These are phyloP conservation scores for Geranomyces michiganensis DNA, from an alignment of 192 early-diverging fungal genomes.

Conservation along the genomic window DNA sequence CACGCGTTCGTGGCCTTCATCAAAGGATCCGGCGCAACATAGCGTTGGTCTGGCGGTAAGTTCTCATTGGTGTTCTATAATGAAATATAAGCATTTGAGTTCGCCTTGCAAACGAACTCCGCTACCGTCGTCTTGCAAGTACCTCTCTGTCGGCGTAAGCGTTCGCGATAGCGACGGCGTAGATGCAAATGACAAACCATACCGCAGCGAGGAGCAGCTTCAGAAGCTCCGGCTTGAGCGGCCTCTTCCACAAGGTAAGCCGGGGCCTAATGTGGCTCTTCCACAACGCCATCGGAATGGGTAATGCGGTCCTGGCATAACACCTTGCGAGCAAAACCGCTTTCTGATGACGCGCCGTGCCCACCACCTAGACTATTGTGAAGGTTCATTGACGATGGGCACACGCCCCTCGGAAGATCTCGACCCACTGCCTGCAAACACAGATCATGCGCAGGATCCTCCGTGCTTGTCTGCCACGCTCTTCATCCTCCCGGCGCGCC, in stretches of 20 bases:
- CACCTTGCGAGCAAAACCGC: too few relatives aligned
- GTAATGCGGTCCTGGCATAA: too few relatives aligned
- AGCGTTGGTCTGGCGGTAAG: constrained; percentile 15
- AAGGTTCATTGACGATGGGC: too few relatives aligned
- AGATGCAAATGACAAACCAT: constrained; percentile 24
- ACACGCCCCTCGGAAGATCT: too few relatives aligned
- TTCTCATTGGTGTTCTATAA: constrained; percentile 23
- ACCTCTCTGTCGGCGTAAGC: constrained; percentile 26
- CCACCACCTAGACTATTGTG: too few relatives aligned
- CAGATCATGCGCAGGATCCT: too few relatives aligned
- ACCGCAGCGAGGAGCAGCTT: neutral
- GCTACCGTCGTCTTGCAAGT: too few relatives aligned
- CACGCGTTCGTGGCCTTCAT: constrained; percentile 17
- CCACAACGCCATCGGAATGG: neutral
- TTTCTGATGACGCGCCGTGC: too few relatives aligned
- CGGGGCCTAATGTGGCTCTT: constrained; percentile 1
- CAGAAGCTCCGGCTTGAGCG: constrained; percentile 4
- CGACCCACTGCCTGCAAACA: too few relatives aligned
- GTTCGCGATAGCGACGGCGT: constrained; percentile 16
- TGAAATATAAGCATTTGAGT: neutral
- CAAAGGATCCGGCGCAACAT: constrained; percentile 23
- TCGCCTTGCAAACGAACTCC: too few relatives aligned
- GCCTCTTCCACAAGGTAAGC: constrained; percentile 12
- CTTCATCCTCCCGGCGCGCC: too few relatives aligned
- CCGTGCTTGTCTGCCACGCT: too few relatives aligned